phyloP scores from a whole-genome alignment of 2,329 filamentous ascomycete genomes.

The Talaromyces sp. region DNA sequence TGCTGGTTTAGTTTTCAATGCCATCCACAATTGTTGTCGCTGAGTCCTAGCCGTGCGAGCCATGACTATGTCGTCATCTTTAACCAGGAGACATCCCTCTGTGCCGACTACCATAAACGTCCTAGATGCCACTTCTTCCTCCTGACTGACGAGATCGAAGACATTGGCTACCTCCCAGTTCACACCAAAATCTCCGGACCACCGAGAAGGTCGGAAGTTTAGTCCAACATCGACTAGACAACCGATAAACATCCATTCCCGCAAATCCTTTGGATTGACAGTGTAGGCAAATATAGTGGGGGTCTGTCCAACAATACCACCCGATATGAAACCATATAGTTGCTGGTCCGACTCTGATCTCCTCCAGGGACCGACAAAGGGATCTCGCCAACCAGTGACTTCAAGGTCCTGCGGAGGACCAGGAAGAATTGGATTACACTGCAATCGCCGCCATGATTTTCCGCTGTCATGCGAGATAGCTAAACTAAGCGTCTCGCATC shows the following conservation, averaged over 20 bases:
- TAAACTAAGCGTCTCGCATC: constrained; percentile 38
- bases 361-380: constrained; percentile 27
- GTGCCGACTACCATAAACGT: neutral
- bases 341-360: neutral
- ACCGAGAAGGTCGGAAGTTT: neutral
- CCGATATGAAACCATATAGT: neutral
- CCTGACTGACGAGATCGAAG: neutral
- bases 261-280: neutral
- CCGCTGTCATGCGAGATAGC: constrained; percentile 40
- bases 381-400: constrained; percentile 45
- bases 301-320: neutral
- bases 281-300: neutral
- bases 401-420: constrained; percentile 30
- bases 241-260: neutral
- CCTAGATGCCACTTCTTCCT: neutral
- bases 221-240: neutral
- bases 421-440: constrained; percentile 38
- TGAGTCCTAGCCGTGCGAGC: neutral
- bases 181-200: neutral
- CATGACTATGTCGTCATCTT: neutral
- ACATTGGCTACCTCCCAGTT: neutral
- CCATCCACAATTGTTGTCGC: neutral
- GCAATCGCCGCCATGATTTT: constrained; percentile 34
- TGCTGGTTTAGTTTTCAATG: neutral
- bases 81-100: neutral